phyloP scores from a whole-genome alignment of 179 eudicot species.

The Monotropa hypopitys region DNA sequence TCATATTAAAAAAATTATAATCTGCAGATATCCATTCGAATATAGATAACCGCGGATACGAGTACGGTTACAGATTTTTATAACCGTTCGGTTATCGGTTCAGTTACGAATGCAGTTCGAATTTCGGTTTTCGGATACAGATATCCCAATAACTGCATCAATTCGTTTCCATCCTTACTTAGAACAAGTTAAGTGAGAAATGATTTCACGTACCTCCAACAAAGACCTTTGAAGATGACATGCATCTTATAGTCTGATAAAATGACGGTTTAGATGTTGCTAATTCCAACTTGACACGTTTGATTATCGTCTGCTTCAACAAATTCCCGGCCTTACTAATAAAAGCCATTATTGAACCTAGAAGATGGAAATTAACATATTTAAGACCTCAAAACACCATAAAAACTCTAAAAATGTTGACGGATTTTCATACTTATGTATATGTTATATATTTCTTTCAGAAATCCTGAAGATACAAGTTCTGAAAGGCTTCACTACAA shows the following conservation, averaged over 20 bases:
- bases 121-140: too few species aligned
- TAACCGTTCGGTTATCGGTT: too few species aligned
- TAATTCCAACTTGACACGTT: background rate
- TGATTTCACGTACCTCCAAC: slow-evolving; percentile 2
- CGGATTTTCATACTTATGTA: background rate
- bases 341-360: slow-evolving; percentile 8
- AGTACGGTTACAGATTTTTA: too few species aligned
- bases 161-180: too few species aligned
- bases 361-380: background rate
- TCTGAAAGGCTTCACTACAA: background rate
- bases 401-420: background rate
- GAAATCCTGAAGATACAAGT: background rate
- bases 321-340: background rate
- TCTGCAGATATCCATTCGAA: too few species aligned
- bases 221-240: slow-evolving; percentile 8
- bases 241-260: slow-evolving; percentile 6
- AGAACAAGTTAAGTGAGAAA: background rate
- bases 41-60: too few species aligned
- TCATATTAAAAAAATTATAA: too few species aligned
- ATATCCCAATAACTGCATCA: too few species aligned
- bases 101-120: too few species aligned
- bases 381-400: background rate
- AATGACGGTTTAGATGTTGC: background rate
- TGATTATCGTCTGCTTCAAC: slow-evolving; percentile 4
- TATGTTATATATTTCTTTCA: background rate